phyloP scores from a whole-genome alignment of 345 rosid species.

The Salix suchowensis region DNA sequence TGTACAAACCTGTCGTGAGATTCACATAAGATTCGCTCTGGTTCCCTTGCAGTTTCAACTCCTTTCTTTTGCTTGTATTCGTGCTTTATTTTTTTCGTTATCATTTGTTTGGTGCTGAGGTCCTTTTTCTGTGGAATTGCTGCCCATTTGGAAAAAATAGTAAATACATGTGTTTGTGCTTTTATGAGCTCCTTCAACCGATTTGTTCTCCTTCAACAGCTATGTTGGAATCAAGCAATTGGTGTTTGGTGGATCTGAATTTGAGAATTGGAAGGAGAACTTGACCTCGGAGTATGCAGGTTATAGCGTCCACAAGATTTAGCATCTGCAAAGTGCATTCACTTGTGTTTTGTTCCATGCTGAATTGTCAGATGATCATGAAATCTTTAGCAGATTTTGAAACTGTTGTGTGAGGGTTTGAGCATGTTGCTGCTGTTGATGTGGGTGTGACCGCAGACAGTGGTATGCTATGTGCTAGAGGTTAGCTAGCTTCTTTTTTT shows the following conservation, averaged over 20 bases:
- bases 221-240: constrained; percentile 74
- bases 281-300: constrained; percentile 67
- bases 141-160: neutral
- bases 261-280: constrained; percentile 76
- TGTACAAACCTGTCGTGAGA: neutral
- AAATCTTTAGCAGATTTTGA: neutral
- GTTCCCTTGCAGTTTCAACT: neutral
- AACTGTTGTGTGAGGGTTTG: neutral
- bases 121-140: neutral
- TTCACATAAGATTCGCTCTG: neutral
- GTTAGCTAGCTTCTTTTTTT: too few species aligned
- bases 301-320: constrained; percentile 65
- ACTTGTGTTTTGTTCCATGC: neutral
- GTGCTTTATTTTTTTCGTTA: too few species aligned
- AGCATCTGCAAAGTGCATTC: constrained; percentile 2
- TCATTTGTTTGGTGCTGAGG: neutral
- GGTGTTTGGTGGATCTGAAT: constrained; percentile 81
- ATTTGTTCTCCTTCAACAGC: constrained; percentile 36
- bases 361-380: neutral
- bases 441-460: too few species aligned
- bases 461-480: too few species aligned
- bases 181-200: neutral
- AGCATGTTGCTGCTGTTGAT: neutral
- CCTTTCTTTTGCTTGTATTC: too few species aligned
- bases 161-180: neutral